Conservation (phyloP, 306 rosid species). For the Cucumis melo region DNA sequence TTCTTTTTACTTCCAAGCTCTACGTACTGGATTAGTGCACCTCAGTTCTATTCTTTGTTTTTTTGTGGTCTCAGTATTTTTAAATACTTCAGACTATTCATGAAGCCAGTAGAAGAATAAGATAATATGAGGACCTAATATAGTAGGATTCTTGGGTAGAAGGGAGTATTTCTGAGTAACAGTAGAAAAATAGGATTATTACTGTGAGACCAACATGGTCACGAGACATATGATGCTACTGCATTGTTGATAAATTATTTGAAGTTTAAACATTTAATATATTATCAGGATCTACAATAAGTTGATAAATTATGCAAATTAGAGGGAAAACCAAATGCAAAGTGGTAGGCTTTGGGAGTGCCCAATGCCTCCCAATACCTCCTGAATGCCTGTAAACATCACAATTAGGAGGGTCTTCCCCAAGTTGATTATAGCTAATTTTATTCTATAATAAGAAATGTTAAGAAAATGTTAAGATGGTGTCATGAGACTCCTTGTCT, state of each 20-base stretch:
- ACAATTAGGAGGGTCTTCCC: not conserved
- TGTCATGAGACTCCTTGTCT: not conserved
- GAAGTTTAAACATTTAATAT: not conserved
- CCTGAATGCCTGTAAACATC: not conserved
- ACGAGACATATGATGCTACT: not conserved
- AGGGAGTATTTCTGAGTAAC: not conserved
- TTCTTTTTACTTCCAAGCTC: not conserved
- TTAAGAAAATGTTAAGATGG: not conserved
- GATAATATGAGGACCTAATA: not conserved
- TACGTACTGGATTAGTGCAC: not conserved
- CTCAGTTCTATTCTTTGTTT: not conserved
- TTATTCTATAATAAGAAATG: not conserved
- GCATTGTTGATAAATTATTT: not conserved
- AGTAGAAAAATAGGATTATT: not conserved
- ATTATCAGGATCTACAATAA: not conserved
- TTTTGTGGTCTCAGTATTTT: not conserved
- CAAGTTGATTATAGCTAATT: not conserved
- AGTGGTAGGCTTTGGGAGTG: not conserved
- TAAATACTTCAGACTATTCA: not conserved
- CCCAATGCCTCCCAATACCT: not conserved
- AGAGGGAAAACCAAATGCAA: not conserved
- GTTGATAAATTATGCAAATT: not conserved
- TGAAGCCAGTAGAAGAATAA: not conserved
- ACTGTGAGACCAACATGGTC: not conserved
- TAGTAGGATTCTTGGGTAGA: not conserved